Percentiles rank a stretch among this genome's conserved stretches.
Conservation (phyloP, 2,329 filamentous ascomycete species). For the Verticillium dahliae region DNA sequence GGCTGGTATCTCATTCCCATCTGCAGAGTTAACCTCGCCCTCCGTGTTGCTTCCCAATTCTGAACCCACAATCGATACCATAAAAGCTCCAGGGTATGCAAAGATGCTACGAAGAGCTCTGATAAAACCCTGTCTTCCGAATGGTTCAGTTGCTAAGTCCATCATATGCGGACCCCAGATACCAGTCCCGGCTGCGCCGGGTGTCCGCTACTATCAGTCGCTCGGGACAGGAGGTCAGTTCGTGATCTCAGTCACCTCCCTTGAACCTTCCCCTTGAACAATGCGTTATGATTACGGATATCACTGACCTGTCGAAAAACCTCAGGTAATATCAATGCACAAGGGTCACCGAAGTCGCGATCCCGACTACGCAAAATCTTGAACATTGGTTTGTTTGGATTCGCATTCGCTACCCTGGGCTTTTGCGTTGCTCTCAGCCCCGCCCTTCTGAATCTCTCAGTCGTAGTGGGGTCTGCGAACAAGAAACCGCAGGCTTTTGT, state of each 20-base stretch:
- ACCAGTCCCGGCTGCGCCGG: background rate
- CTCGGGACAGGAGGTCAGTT: background rate
- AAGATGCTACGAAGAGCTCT: background rate
- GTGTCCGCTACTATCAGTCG: background rate
- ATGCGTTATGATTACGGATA: background rate
- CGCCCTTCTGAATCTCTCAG: conserved; percentile 28
- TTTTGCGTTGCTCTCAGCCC: conserved; percentile 52
- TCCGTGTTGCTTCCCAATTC: no score
- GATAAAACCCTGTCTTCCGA: background rate
- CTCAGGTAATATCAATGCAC: background rate
- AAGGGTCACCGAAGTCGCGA: background rate
- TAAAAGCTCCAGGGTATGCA: no score
- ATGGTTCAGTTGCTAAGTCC: no score
- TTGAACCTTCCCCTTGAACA: no score
- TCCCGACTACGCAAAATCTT: background rate
- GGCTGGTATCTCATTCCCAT: no score
- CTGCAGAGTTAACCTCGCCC: no score
- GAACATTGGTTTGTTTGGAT: conserved; percentile 4
- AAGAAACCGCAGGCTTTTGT: conserved; percentile 65
- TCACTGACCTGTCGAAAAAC: background rate
- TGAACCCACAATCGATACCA: no score
- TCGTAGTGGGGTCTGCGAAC: conserved; percentile 43
- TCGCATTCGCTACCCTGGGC: conserved; percentile 42
- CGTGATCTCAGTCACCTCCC: no score
- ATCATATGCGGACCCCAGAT: no score